Evolutionary conservation across 73 alveolate species (phyloP).

Genomic region (Tetrahymena borealis): DNA sequence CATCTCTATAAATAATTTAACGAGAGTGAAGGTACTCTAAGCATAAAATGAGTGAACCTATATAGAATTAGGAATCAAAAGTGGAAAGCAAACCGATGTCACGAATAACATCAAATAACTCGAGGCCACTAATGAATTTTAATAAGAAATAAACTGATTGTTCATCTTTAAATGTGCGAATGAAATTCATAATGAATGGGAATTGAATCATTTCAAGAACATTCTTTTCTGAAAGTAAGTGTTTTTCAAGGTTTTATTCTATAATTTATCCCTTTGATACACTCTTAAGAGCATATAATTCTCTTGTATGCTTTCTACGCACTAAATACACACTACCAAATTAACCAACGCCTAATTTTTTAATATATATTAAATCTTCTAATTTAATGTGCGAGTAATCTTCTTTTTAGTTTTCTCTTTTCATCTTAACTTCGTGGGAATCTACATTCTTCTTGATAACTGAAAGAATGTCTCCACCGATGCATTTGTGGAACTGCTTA

Average conservation of each 20-base stretch:
- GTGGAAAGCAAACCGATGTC: conserved; percentile 51
- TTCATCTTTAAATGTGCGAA: conserved; percentile 56
- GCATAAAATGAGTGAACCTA: conserved; percentile 49
- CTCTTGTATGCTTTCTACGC: background rate
- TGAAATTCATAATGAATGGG: conserved; percentile 59
- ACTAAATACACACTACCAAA: conserved; percentile 60
- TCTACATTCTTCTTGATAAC: conserved; percentile 18
- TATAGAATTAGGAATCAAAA: conserved; percentile 50
- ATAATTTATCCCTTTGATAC: conserved; percentile 45
- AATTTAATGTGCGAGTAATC: conserved; percentile 31
- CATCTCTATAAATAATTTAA: conserved; percentile 55
- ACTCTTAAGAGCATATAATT: conserved; percentile 52
- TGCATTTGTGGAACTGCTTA: background rate
- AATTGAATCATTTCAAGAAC: conserved; percentile 39
- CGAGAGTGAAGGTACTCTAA: conserved; percentile 67
- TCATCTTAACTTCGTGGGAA: conserved; percentile 37
- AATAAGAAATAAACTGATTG: conserved; percentile 46
- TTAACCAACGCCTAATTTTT: conserved; percentile 50
- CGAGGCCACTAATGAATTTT: conserved; percentile 57
- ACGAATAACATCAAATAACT: conserved; percentile 60
- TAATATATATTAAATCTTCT: conserved; percentile 33
- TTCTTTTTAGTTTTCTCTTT: conserved; percentile 9
- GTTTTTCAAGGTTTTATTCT: conserved; percentile 34
- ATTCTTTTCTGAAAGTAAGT: conserved; percentile 43
- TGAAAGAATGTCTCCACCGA: conserved; percentile 29